These are phyloP conservation scores for Sechiopsis laciniata DNA, from an alignment of 306 rosid species.

Conservation along the genomic window DNA sequence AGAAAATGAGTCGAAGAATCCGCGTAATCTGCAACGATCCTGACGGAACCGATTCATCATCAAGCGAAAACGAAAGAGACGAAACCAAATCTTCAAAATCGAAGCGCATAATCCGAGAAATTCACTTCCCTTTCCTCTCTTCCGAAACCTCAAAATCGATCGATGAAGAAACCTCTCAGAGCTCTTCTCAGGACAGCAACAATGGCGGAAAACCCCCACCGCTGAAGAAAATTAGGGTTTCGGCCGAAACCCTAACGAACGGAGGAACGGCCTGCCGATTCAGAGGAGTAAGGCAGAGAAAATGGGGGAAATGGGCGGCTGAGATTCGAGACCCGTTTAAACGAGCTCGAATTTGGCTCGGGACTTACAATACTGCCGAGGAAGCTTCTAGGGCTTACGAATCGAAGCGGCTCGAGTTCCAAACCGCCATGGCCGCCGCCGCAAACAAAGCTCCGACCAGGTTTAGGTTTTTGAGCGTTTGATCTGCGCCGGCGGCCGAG, in stretches of 20 bases:
- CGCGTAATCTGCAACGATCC: slow-evolving; percentile 59
- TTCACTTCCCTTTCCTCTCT: slow-evolving; percentile 32
- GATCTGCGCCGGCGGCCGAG: not conserved
- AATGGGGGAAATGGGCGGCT: slow-evolving; percentile 94
- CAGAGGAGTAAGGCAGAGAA: slow-evolving; percentile 73
- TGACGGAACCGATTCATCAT: slow-evolving; percentile 70
- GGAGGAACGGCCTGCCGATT: slow-evolving; percentile 31
- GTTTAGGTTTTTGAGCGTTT: not conserved
- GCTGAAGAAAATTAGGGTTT: too few relatives aligned
- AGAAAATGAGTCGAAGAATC: slow-evolving; percentile 37
- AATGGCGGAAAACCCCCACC: slow-evolving; percentile 25
- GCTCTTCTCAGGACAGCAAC: slow-evolving; percentile 36
- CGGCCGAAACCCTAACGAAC: not conserved
- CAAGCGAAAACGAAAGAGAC: slow-evolving; percentile 58
- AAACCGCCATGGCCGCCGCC: slow-evolving; percentile 13
- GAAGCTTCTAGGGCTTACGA: slow-evolving; percentile 69
- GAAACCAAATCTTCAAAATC: slow-evolving; percentile 2
- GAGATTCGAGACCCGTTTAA: slow-evolving; percentile 80
- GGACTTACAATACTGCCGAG: slow-evolving; percentile 68
- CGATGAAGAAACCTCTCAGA: slow-evolving; percentile 20
- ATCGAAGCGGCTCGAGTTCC: slow-evolving; percentile 43
- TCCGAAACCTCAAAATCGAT: not conserved
- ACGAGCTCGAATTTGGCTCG: slow-evolving; percentile 57
- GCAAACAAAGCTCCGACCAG: not conserved
- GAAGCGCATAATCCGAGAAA: slow-evolving; percentile 35